These are phyloP conservation scores for Kodamaea plutei DNA, from an alignment of 1,139 yeast genomes.

Conservation along the genomic window DNA sequence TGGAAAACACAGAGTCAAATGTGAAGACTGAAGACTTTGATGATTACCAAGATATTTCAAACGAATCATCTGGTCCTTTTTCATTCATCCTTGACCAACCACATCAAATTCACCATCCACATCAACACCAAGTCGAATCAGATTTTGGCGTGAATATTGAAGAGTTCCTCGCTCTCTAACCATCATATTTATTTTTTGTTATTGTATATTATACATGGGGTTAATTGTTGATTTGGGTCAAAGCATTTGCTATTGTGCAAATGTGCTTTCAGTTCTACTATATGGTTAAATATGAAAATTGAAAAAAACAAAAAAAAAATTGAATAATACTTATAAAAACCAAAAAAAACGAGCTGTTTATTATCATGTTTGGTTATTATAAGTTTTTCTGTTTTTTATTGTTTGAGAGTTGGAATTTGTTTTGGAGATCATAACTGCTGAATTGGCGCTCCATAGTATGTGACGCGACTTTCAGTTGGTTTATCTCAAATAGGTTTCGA, in stretches of 20 bases:
- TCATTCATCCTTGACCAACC: conserved; percentile 9
- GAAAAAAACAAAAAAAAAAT: conserved; percentile 10
- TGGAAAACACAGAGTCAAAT: conserved; percentile 9
- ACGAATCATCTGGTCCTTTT: conserved; percentile 7
- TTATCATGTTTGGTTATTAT: conserved; percentile 1
- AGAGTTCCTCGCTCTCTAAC: conserved; percentile 25
- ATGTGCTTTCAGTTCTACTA: conserved; percentile 8
- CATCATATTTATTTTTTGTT: conserved; percentile 7
- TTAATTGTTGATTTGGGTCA: conserved; percentile 6
- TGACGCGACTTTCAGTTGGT: conserved; percentile 11
- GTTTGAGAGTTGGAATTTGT: conserved; percentile 1
- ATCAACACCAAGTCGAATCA: conserved; percentile 10
- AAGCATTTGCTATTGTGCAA: not conserved
- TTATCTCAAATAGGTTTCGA: conserved; percentile 1
- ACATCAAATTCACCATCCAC: conserved; percentile 6
- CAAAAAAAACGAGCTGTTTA: conserved; percentile 16
- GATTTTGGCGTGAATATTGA: conserved; percentile 22
- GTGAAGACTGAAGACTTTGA: conserved; percentile 12
- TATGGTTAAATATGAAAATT: conserved; percentile 4
- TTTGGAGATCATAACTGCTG: conserved; percentile 1
- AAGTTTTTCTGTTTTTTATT: not conserved
- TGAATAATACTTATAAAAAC: conserved; percentile 9
- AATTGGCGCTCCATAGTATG: conserved; percentile 11
- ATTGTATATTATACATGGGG: conserved; percentile 10
- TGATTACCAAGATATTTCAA: conserved; percentile 9